Evolutionary conservation across 441 rosid genomes (phyloP).

Genomic region (Bruguiera hainesii): DNA sequence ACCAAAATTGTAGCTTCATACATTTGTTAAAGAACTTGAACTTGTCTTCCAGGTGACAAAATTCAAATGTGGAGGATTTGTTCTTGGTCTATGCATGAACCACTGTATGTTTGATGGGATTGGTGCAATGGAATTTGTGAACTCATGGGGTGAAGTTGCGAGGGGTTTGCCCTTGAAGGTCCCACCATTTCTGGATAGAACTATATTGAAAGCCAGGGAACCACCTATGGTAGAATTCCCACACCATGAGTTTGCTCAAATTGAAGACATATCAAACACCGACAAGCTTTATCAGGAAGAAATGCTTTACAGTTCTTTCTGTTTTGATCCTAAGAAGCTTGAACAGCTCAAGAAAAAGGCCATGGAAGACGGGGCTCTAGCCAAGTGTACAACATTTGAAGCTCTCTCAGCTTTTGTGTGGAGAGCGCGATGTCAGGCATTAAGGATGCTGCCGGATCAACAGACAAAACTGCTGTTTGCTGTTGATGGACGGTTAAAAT

Average conservation of each 20-base stretch:
- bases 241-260: conserved; percentile 68
- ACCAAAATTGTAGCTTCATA: too few species aligned
- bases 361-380: conserved; percentile 37
- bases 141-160: conserved; percentile 79
- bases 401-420: conserved; percentile 72
- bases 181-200: conserved; percentile 65
- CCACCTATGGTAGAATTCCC: conserved; percentile 52
- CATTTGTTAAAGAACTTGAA: neutral
- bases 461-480: conserved; percentile 74
- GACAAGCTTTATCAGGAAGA: conserved; percentile 51
- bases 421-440: conserved; percentile 66
- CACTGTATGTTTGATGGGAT: conserved; percentile 85
- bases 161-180: conserved; percentile 54
- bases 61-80: conserved; percentile 78
- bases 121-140: conserved; percentile 79
- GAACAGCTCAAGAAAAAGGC: conserved; percentile 51
- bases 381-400: conserved; percentile 64
- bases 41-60: conserved; percentile 56
- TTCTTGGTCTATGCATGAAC: conserved; percentile 68
- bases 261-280: conserved; percentile 58
- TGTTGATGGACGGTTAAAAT: conserved; percentile 69
- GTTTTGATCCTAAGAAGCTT: conserved; percentile 56
- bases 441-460: conserved; percentile 56
- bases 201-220: conserved; percentile 47
- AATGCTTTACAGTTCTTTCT: conserved; percentile 56